phyloP scores from a whole-genome alignment of 768 basidiomycete species.

The Macrolepiota dolichaula region DNA sequence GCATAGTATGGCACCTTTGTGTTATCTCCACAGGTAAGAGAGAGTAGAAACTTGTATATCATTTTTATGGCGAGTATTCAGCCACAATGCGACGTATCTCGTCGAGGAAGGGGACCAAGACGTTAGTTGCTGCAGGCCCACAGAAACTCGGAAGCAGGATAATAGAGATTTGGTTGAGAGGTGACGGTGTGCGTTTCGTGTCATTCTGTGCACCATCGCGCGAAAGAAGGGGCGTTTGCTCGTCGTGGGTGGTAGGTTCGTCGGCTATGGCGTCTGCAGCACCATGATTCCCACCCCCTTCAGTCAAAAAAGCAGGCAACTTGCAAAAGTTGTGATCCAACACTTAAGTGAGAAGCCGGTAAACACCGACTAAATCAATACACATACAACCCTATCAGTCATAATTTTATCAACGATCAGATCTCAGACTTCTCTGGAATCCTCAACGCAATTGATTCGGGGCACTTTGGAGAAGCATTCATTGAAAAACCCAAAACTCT shows the following conservation, averaged over 20 bases:
- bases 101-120: not conserved
- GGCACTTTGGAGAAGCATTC: no score
- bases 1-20: conserved; percentile 55
- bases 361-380: no score
- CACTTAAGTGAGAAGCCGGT: no score
- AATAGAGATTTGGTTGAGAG: not conserved
- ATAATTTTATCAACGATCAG: no score
- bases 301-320: no score
- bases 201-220: not conserved
- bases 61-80: not conserved
- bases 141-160: not conserved
- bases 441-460: no score
- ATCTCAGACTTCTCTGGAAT: no score
- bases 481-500: no score
- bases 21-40: conserved; percentile 29
- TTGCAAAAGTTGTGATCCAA: no score
- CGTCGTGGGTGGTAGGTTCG: not conserved
- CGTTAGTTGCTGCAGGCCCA: not conserved
- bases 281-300: no score
- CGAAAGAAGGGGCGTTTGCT: not conserved
- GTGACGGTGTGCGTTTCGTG: not conserved
- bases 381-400: no score
- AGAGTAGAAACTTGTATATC: not conserved
- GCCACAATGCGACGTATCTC: not conserved
- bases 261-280: not conserved